phyloP scores from a whole-genome alignment of 352 stramenopile genomes.

The Phytophthora pseudosyringae region DNA sequence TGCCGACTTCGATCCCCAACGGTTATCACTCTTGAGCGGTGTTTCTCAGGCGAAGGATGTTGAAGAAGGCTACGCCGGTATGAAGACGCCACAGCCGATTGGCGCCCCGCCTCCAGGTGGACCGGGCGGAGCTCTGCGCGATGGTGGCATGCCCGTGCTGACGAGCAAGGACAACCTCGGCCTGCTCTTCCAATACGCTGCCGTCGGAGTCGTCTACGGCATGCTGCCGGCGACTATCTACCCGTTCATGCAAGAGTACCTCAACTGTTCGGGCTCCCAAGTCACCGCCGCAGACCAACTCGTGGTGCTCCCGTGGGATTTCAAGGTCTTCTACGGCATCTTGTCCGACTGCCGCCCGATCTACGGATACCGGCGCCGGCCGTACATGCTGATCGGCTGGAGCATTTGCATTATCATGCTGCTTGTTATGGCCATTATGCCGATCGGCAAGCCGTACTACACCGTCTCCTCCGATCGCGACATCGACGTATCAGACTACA shows the following conservation, averaged over 20 bases:
- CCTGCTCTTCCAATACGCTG: slow-evolving; percentile 48
- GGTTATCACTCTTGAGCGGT: slow-evolving; percentile 27
- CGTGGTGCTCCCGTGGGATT: slow-evolving; percentile 55
- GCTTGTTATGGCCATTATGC: slow-evolving; percentile 47
- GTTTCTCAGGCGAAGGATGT: slow-evolving; percentile 22
- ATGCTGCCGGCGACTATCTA: slow-evolving; percentile 51
- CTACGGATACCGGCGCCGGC: slow-evolving; percentile 58
- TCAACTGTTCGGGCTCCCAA: slow-evolving; percentile 49
- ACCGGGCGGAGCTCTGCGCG: slow-evolving; percentile 34
- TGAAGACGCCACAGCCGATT: slow-evolving; percentile 33
- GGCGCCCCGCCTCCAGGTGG: slow-evolving; percentile 1
- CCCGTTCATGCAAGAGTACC: slow-evolving; percentile 45
- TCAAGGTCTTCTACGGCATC: slow-evolving; percentile 45
- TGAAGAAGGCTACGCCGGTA: slow-evolving; percentile 14
- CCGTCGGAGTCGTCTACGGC: slow-evolving; percentile 47
- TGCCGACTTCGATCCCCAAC: slow-evolving; percentile 16
- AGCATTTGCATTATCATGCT: slow-evolving; percentile 50
- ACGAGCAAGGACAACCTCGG: slow-evolving; percentile 43
- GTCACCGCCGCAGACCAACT: slow-evolving; percentile 45
- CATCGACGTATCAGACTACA: slow-evolving; percentile 29
- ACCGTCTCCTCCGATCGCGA: slow-evolving; percentile 23
- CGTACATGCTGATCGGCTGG: slow-evolving; percentile 68
- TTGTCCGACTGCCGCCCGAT: slow-evolving; percentile 45
- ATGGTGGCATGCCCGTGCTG: slow-evolving; percentile 32
- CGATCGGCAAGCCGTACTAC: slow-evolving; percentile 60